Conservation (phyloP, 306 rosid species). For the Sechiopsis laciniata region DNA sequence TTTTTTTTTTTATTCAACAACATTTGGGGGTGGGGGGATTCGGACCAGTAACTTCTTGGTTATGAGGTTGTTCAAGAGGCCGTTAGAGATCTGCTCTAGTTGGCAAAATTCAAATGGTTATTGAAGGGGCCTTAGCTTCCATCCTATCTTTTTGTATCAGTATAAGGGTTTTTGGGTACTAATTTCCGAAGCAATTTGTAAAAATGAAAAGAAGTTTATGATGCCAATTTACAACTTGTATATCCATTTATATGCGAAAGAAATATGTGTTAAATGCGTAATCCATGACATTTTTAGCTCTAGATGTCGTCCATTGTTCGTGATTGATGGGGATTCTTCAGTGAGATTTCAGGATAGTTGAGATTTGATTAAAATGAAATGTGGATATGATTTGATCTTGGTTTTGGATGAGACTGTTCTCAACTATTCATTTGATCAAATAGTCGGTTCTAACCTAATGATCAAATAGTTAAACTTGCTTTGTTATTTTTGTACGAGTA, state of each 20-base stretch:
- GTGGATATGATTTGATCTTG: neutral
- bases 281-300: neutral
- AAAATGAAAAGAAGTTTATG: neutral
- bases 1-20: too few relatives aligned
- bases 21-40: too few relatives aligned
- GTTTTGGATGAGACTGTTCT: neutral
- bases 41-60: too few relatives aligned
- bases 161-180: neutral
- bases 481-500: neutral
- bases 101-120: too few relatives aligned
- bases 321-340: conserved; percentile 4
- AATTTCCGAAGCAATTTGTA: neutral
- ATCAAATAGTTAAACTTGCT: neutral
- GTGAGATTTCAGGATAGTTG: conserved; percentile 4
- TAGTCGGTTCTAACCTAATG: neutral
- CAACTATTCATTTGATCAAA: conserved; percentile 10
- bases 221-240: neutral
- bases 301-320: neutral
- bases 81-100: too few relatives aligned
- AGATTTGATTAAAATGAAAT: neutral
- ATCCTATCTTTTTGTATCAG: neutral
- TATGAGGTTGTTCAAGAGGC: too few relatives aligned
- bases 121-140: neutral
- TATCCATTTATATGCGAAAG: neutral
- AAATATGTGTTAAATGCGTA: neutral